phyloP scores from a whole-genome alignment of 768 basidiomycete species.

The Amanita subjunquillea region DNA sequence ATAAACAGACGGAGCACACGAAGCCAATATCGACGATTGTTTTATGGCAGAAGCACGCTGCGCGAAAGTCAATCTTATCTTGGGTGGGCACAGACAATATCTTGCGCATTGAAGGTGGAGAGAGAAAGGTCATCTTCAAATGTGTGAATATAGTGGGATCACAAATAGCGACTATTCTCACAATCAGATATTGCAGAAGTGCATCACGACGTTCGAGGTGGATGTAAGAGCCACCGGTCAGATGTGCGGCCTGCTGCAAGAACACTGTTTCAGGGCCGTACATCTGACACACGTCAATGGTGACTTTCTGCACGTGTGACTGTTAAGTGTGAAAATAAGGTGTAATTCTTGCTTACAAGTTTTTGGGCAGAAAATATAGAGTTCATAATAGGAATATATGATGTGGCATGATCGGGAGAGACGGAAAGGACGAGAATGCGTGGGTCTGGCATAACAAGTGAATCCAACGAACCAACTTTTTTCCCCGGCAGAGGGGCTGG shows the following conservation, averaged over 20 bases:
- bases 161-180: constrained; percentile 16
- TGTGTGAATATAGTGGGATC: constrained; percentile 5
- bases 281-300: constrained; percentile 92
- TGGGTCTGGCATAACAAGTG: constrained; percentile 24
- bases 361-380: constrained; percentile 99
- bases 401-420: constrained; percentile 79
- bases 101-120: constrained; percentile 53
- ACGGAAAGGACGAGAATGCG: constrained; percentile 70
- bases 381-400: constrained; percentile 99
- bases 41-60: constrained; percentile 98
- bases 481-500: constrained; percentile 17
- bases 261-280: constrained; percentile 88
- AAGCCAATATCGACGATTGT: constrained; percentile 94
- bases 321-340: not conserved
- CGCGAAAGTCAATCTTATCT: constrained; percentile 93
- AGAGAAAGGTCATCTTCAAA: constrained; percentile 68
- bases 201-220: constrained; percentile 72
- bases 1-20: constrained; percentile 97
- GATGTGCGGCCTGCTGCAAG: constrained; percentile 92
- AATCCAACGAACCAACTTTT: constrained; percentile 20
- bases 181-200: constrained; percentile 87
- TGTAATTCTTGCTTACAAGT: constrained; percentile 42
- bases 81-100: constrained; percentile 81
- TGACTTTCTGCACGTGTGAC: constrained; percentile 63
- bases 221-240: constrained; percentile 92